Evolutionary conservation across 495 filamentous ascomycete genomes (phyloP).

Genomic region (Talaromyces nanjingensis): DNA sequence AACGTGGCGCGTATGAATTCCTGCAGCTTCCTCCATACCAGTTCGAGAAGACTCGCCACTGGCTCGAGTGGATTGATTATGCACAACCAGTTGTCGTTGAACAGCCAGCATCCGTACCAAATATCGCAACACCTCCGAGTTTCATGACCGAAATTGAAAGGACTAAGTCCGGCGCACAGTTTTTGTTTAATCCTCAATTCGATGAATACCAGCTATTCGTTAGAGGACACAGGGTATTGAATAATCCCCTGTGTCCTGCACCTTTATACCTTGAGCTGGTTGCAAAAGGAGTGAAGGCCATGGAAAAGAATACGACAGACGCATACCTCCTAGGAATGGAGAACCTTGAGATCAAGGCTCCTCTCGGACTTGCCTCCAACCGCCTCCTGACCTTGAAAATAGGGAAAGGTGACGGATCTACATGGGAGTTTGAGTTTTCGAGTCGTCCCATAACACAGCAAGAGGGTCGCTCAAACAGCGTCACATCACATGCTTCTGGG

Average conservation of each 20-base stretch:
- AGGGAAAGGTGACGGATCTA: background rate
- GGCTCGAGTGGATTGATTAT: slow-evolving; percentile 16
- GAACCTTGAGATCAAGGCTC: background rate
- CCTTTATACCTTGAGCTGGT: slow-evolving; percentile 27
- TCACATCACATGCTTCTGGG: background rate
- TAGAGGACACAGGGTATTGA: slow-evolving; percentile 29
- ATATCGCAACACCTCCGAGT: background rate
- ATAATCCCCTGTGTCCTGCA: slow-evolving; percentile 31
- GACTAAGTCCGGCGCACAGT: background rate
- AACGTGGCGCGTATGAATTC: too few species aligned
- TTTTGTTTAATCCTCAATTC: background rate
- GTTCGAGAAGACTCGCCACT: slow-evolving; percentile 27
- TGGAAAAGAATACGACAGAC: background rate
- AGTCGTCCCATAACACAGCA: background rate
- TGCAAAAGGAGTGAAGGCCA: background rate
- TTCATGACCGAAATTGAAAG: background rate
- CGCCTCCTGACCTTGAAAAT: background rate
- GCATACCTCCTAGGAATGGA: background rate
- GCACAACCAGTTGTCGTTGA: too few species aligned
- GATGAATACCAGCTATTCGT: background rate
- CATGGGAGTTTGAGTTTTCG: background rate
- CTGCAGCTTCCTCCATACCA: slow-evolving; percentile 26
- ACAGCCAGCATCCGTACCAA: background rate
- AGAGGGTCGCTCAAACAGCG: background rate
- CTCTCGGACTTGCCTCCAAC: background rate